Evolutionary conservation across 2,329 filamentous ascomycete species (phyloP).

Genomic region (Chalara sp.): DNA sequence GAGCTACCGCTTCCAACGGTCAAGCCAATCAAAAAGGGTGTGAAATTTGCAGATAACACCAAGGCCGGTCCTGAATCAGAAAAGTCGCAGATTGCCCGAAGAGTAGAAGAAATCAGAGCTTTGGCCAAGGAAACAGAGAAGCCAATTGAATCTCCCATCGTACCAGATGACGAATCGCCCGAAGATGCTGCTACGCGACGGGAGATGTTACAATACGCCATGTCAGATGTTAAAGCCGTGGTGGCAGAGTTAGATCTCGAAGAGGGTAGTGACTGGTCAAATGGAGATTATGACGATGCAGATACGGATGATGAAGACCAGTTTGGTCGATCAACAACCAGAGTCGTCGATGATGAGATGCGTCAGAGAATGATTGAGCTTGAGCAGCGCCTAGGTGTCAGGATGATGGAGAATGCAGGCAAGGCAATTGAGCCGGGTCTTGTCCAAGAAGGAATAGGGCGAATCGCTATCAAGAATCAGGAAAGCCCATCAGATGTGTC

Average conservation of each 20-base stretch:
- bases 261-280: slow-evolving; percentile 53
- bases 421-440: slow-evolving; percentile 31
- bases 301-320: slow-evolving; percentile 58
- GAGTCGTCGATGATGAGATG: slow-evolving; percentile 63
- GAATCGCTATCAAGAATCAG: slow-evolving; percentile 40
- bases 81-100: slow-evolving; percentile 24
- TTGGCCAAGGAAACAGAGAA: slow-evolving; percentile 47
- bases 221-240: slow-evolving; percentile 83
- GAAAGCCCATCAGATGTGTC: slow-evolving; percentile 2
- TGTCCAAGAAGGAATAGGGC: slow-evolving; percentile 48
- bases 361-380: slow-evolving; percentile 78
- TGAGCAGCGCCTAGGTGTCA: slow-evolving; percentile 66
- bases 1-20: slow-evolving; percentile 9
- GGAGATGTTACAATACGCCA: slow-evolving; percentile 85
- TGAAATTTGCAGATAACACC: slow-evolving; percentile 57
- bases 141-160: slow-evolving; percentile 39
- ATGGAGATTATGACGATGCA: slow-evolving; percentile 43
- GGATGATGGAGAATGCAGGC: slow-evolving; percentile 45
- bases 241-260: slow-evolving; percentile 89
- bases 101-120: slow-evolving; percentile 50
- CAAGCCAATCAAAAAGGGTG: slow-evolving; percentile 44
- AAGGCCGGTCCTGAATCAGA: slow-evolving; percentile 33
- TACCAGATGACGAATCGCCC: slow-evolving; percentile 67
- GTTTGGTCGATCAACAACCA: slow-evolving; percentile 64
- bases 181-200: slow-evolving; percentile 76